phyloP scores from a whole-genome alignment of 306 rosid genomes.

The Datisca glomerata region DNA sequence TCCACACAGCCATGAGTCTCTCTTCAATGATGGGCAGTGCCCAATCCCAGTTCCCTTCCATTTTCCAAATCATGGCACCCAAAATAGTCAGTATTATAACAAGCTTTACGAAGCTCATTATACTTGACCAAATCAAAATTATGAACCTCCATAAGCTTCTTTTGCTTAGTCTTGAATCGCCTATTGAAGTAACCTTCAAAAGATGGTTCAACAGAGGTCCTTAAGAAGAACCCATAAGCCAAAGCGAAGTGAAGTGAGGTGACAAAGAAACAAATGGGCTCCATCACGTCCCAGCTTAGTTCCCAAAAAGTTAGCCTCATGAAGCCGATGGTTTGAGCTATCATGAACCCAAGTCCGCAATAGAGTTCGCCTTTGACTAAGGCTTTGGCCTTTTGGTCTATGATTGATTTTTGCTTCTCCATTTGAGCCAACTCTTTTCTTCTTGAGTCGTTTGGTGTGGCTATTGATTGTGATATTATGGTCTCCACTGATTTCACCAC shows the following conservation, averaged over 20 bases:
- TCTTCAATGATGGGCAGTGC: too few species aligned
- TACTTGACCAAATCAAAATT: slow-evolving; percentile 39
- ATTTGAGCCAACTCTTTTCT: slow-evolving; percentile 32
- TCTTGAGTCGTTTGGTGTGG: slow-evolving; percentile 43
- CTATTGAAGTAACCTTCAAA: slow-evolving; percentile 52
- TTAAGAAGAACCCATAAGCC: slow-evolving; percentile 45
- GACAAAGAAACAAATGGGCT: slow-evolving; percentile 77
- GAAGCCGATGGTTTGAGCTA: slow-evolving; percentile 39
- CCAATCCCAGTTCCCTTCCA: too few species aligned
- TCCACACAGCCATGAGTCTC: too few species aligned
- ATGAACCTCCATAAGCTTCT: slow-evolving; percentile 33
- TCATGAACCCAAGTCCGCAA: slow-evolving; percentile 42
- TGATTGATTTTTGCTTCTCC: slow-evolving; percentile 34
- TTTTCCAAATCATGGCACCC: too few species aligned
- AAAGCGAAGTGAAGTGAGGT: slow-evolving; percentile 35
- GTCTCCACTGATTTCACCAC: slow-evolving; percentile 47
- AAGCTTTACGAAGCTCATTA: slow-evolving; percentile 33
- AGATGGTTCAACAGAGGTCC: slow-evolving; percentile 52
- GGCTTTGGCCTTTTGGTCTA: slow-evolving; percentile 39
- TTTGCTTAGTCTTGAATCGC: slow-evolving; percentile 37
- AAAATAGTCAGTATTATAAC: too few species aligned
- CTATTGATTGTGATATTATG: slow-evolving; percentile 29
- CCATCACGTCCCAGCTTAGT: slow-evolving; percentile 91
- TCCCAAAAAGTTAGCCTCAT: slow-evolving; percentile 87
- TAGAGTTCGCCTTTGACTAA: slow-evolving; percentile 40